Evolutionary conservation across 2,329 filamentous ascomycete genomes (phyloP).

Genomic region (Fusarium sp.): DNA sequence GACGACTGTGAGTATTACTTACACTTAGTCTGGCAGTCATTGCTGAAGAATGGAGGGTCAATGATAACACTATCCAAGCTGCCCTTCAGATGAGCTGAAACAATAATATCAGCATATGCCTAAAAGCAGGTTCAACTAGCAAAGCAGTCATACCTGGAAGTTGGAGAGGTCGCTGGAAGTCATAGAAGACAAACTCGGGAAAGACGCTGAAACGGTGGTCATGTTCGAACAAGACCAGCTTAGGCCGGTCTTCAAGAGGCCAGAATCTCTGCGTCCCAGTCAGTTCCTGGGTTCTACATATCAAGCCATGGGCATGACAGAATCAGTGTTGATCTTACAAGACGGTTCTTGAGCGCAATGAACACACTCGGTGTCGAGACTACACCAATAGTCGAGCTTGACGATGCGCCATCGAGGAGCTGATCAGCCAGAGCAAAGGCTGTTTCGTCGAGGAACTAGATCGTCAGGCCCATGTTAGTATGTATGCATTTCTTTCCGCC

Average conservation of each 20-base stretch:
- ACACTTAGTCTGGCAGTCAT: conserved; percentile 85
- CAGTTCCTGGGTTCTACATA: conserved; percentile 1
- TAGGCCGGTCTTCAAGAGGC: conserved; percentile 53
- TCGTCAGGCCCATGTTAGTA: conserved; percentile 12
- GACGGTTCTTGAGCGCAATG: conserved; percentile 76
- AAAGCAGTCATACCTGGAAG: conserved; percentile 60
- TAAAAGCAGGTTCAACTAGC: background rate
- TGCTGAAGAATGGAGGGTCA: conserved; percentile 82
- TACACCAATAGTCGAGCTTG: conserved; percentile 69
- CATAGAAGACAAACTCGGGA: conserved; percentile 77
- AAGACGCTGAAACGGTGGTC: conserved; percentile 79
- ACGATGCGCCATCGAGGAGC: conserved; percentile 68
- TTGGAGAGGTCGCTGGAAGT: conserved; percentile 74
- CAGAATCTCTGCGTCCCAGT: conserved; percentile 32
- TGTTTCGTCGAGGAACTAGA: conserved; percentile 76
- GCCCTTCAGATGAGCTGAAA: conserved; percentile 65
- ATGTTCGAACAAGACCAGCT: conserved; percentile 75
- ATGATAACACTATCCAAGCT: conserved; percentile 74
- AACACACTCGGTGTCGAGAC: conserved; percentile 82
- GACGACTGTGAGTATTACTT: conserved; percentile 23
- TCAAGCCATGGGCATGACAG: background rate
- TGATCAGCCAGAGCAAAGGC: conserved; percentile 70
- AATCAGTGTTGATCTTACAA: conserved; percentile 49
- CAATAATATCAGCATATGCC: background rate
- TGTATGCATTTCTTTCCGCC: background rate